These are phyloP conservation scores for Calophaca sinica DNA, from an alignment of 306 rosid species.

Conservation along the genomic window DNA sequence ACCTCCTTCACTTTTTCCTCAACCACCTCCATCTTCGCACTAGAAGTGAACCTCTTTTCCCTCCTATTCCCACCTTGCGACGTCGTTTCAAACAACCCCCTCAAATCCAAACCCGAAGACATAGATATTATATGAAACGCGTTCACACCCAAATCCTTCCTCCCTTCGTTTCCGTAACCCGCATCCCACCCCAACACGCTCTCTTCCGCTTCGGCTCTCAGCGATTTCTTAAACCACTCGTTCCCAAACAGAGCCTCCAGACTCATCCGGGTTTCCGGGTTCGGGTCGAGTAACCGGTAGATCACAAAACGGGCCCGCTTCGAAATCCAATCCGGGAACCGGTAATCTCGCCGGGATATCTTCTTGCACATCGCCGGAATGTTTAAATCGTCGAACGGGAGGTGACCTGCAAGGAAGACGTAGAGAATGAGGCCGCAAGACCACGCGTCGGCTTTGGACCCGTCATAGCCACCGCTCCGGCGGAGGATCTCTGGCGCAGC, in stretches of 20 bases:
- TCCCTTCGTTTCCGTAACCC: background rate
- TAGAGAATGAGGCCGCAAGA: slow-evolving; percentile 82
- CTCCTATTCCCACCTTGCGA: slow-evolving; percentile 34
- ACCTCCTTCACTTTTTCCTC: slow-evolving; percentile 63
- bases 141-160: slow-evolving; percentile 46
- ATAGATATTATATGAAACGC: slow-evolving; percentile 86
- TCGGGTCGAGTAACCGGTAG: slow-evolving; percentile 68
- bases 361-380: slow-evolving; percentile 66
- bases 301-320: slow-evolving; percentile 63
- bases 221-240: slow-evolving; percentile 67
- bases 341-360: slow-evolving; percentile 60
- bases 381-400: slow-evolving; percentile 72
- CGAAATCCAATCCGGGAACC: slow-evolving; percentile 59
- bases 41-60: slow-evolving; percentile 64
- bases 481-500: slow-evolving; percentile 79
- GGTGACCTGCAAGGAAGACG: slow-evolving; percentile 66
- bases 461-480: slow-evolving; percentile 73
- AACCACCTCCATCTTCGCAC: slow-evolving; percentile 47
- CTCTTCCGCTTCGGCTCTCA: slow-evolving; percentile 41
- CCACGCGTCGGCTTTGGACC: slow-evolving; percentile 86
- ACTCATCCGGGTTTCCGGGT: slow-evolving; percentile 65
- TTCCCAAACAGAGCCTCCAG: slow-evolving; percentile 54
- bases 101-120: slow-evolving; percentile 78
- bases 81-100: slow-evolving; percentile 70
- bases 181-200: slow-evolving; percentile 37